Evolutionary conservation across 495 filamentous ascomycete genomes (phyloP).

Genomic region (Pseudoneurospora amorphoporcata): DNA sequence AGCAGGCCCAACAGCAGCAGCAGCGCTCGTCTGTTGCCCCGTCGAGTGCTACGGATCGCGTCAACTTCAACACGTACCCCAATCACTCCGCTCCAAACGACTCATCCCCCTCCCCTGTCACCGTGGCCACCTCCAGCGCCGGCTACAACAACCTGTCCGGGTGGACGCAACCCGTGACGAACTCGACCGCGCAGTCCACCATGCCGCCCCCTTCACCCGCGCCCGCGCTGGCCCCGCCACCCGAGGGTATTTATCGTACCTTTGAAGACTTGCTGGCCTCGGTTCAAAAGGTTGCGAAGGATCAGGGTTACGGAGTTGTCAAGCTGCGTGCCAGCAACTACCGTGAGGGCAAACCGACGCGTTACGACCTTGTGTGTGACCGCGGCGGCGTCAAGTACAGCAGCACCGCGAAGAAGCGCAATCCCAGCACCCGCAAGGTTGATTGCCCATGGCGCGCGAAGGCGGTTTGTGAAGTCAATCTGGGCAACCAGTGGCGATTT

Average conservation of each 20-base stretch:
- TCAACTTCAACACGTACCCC: slow-evolving; percentile 22
- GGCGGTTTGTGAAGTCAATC: slow-evolving; percentile 41
- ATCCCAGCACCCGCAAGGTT: slow-evolving; percentile 42
- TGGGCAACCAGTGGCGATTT: slow-evolving; percentile 42
- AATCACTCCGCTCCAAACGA: slow-evolving; percentile 23
- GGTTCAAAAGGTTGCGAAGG: slow-evolving; percentile 36
- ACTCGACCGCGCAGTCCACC: slow-evolving; percentile 14
- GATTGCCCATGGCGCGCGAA: slow-evolving; percentile 44
- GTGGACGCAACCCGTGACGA: slow-evolving; percentile 14
- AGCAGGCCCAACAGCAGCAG: slow-evolving; percentile 15
- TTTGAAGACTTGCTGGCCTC: slow-evolving; percentile 36
- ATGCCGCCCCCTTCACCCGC: slow-evolving; percentile 25
- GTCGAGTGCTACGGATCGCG: slow-evolving; percentile 17
- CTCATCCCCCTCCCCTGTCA: slow-evolving; percentile 24
- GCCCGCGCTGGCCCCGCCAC: slow-evolving; percentile 32
- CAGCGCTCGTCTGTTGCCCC: slow-evolving; percentile 12
- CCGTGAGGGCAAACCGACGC: slow-evolving; percentile 38
- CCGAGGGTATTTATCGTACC: slow-evolving; percentile 34
- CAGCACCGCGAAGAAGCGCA: slow-evolving; percentile 44
- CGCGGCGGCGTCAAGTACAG: slow-evolving; percentile 43
- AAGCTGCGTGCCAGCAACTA: slow-evolving; percentile 44
- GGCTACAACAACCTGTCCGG: slow-evolving; percentile 17
- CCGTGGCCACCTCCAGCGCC: slow-evolving; percentile 25
- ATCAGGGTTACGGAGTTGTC: slow-evolving; percentile 40
- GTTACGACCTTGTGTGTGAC: slow-evolving; percentile 43